Percentiles rank a stretch among this genome's conserved stretches.
These are phyloP conservation scores for Talaromyces sp. DNA, from an alignment of 2,329 filamentous ascomycete species.

Conservation along the genomic window DNA sequence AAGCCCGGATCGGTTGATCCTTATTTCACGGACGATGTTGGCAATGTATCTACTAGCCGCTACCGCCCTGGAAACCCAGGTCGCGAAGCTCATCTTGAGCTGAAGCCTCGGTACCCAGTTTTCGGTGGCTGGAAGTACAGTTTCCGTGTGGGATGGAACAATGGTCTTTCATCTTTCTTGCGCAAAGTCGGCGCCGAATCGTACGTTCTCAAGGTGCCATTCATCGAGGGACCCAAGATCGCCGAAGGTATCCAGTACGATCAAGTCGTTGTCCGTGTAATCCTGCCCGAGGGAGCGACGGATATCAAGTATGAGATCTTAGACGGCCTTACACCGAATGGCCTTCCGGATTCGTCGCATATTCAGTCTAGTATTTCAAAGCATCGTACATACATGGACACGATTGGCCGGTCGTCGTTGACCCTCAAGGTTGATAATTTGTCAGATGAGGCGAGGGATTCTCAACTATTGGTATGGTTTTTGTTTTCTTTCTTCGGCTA, in stretches of 20 bases:
- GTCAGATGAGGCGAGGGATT: constrained; percentile 83
- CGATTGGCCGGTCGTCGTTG: constrained; percentile 78
- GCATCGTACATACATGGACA: constrained; percentile 93
- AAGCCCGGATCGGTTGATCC: constrained; percentile 75
- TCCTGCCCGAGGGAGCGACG: constrained; percentile 87
- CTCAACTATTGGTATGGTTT: constrained; percentile 64
- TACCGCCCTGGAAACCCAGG: constrained; percentile 68
- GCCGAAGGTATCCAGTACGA: constrained; percentile 82
- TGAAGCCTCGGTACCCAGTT: constrained; percentile 92
- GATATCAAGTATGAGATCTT: constrained; percentile 62
- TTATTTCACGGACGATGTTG: constrained; percentile 95
- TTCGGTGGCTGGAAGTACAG: constrained; percentile 99
- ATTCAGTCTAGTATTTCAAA: constrained; percentile 58
- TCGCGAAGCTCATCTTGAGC: constrained; percentile 77
- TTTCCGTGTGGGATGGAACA: constrained; percentile 95
- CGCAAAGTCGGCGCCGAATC: constrained; percentile 60
- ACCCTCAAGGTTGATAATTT: constrained; percentile 79
- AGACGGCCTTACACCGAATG: constrained; percentile 62
- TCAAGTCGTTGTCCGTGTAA: constrained; percentile 71
- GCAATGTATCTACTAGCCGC: constrained; percentile 90
- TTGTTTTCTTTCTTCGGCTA: constrained; percentile 3
- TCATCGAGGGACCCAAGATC: constrained; percentile 87
- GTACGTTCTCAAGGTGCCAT: constrained; percentile 86
- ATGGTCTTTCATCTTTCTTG: constrained; percentile 72
- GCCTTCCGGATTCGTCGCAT: constrained; percentile 59